phyloP scores from a whole-genome alignment of 2,329 filamentous ascomycete species.

The Xylaria digitata region DNA sequence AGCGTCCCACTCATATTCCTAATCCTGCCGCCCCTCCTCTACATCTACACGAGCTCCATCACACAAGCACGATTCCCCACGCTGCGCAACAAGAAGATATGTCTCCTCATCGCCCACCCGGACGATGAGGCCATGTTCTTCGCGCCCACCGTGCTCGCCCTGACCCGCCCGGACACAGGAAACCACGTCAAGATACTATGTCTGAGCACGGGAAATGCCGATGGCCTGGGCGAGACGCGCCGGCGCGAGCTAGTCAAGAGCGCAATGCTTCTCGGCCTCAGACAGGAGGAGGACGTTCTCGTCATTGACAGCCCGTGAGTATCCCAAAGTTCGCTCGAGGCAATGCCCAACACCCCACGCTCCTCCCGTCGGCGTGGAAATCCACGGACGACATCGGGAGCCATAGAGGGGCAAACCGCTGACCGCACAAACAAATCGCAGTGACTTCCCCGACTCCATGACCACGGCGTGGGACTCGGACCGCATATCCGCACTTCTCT shows the following conservation, averaged over 20 bases:
- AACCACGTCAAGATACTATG: conserved; percentile 97
- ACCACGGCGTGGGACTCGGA: conserved; percentile 77
- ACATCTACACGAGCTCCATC: conserved; percentile 63
- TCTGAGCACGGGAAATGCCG: conserved; percentile 87
- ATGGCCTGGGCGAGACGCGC: conserved; percentile 84
- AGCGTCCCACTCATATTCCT: conserved; percentile 52
- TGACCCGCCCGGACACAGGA: conserved; percentile 80
- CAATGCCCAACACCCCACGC: not conserved
- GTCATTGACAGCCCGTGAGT: conserved; percentile 81
- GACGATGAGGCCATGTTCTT: conserved; percentile 99
- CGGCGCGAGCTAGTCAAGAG: conserved; percentile 87
- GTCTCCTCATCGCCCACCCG: conserved; percentile 93
- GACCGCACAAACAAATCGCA: conserved; percentile 37
- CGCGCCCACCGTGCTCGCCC: conserved; percentile 84
- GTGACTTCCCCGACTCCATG: conserved; percentile 91
- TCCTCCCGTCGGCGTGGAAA: not conserved
- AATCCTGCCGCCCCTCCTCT: conserved; percentile 60
- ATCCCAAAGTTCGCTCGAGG: not conserved
- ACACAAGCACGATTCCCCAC: conserved; percentile 68
- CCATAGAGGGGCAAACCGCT: not conserved
- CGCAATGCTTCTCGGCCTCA: conserved; percentile 79
- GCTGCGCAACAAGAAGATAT: conserved; percentile 85
- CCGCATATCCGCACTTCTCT: conserved; percentile 76
- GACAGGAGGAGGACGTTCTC: conserved; percentile 80
- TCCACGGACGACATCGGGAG: no score